A percentile compares a stretch with the other conserved stretches of the same genome.
Conservation (phyloP, 1,139 yeast species). For the Blastobotrys buckinghamii region DNA sequence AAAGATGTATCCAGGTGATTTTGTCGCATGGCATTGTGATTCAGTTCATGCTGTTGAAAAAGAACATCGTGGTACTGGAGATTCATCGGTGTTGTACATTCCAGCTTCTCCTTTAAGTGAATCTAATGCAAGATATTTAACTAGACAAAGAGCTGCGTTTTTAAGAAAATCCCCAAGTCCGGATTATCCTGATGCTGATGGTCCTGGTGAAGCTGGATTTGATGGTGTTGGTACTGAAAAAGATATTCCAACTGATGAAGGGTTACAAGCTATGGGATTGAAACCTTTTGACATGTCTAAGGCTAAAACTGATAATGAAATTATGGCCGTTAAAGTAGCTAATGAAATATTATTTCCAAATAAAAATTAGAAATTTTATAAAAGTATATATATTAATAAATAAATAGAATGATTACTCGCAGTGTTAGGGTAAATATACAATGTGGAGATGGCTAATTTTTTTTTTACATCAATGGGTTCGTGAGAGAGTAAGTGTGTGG, state of each 20-base stretch:
- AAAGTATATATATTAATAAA: too few relatives aligned
- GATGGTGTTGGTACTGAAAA: conserved; percentile 12
- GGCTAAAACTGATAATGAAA: conserved; percentile 8
- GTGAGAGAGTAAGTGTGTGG: too few relatives aligned
- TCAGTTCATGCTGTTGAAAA: conserved; percentile 44
- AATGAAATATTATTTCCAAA: too few relatives aligned
- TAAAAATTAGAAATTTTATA: too few relatives aligned
- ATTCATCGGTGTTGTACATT: conserved; percentile 39
- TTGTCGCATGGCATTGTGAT: conserved; percentile 49
- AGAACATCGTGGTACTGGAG: conserved; percentile 36
- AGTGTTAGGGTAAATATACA: too few relatives aligned
- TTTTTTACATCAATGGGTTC: too few relatives aligned
- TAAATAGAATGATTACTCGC: too few relatives aligned
- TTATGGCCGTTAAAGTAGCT: not conserved
- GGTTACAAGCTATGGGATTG: conserved; percentile 15
- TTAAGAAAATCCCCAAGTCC: conserved; percentile 29
- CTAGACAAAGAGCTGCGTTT: conserved; percentile 31
- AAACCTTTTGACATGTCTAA: conserved; percentile 14
- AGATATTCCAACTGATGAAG: conserved; percentile 10
- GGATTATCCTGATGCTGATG: conserved; percentile 36
- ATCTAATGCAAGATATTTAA: conserved; percentile 26
- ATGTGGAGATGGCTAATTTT: too few relatives aligned
- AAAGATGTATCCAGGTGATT: conserved; percentile 33
- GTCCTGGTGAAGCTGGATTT: conserved; percentile 25
- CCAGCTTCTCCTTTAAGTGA: conserved; percentile 34